Conservation (phyloP, 2,329 filamentous ascomycete genomes). For the Mariannaea sp. region DNA sequence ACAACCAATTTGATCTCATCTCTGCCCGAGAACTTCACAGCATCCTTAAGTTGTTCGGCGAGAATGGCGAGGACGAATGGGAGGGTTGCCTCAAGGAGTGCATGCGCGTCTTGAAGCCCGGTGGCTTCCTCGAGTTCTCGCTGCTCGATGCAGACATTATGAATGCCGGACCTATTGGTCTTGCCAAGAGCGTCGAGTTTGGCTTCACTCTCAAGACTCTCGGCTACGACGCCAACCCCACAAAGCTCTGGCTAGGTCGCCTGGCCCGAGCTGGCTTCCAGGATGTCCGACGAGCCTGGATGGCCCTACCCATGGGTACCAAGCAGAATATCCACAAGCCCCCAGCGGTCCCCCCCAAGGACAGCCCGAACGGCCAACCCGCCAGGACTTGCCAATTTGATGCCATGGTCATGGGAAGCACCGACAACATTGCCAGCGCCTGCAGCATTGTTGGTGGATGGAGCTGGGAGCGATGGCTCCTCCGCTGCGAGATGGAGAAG, state of each 20-base stretch:
- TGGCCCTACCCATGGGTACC: conserved; percentile 81
- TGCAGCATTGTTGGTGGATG: conserved; percentile 84
- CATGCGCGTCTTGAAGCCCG: conserved; percentile 88
- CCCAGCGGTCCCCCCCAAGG: conserved; percentile 40
- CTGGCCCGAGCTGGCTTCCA: conserved; percentile 77
- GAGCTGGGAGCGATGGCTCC: conserved; percentile 96
- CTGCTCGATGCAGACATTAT: conserved; percentile 90
- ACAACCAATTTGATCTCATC: conserved; percentile 87
- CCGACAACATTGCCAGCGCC: conserved; percentile 72
- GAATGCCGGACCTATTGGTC: conserved; percentile 77
- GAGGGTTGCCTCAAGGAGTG: conserved; percentile 84
- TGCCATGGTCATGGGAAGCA: conserved; percentile 68
- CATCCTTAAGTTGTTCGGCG: conserved; percentile 74
- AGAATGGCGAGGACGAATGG: conserved; percentile 81
- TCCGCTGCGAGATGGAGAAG: conserved; percentile 85
- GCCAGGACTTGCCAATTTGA: conserved; percentile 59
- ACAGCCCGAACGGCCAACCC: conserved; percentile 47
- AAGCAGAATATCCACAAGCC: conserved; percentile 41
- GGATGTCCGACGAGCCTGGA: conserved; percentile 84
- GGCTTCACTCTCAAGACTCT: conserved; percentile 86
- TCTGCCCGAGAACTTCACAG: conserved; percentile 87
- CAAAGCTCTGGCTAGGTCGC: conserved; percentile 77
- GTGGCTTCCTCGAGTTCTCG: conserved; percentile 89
- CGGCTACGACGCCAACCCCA: conserved; percentile 86
- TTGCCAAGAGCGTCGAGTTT: conserved; percentile 89